Base-by-base conservation (phyloP, 2,329 filamentous ascomycete species). In the Aspergillus vadensis region DNA sequence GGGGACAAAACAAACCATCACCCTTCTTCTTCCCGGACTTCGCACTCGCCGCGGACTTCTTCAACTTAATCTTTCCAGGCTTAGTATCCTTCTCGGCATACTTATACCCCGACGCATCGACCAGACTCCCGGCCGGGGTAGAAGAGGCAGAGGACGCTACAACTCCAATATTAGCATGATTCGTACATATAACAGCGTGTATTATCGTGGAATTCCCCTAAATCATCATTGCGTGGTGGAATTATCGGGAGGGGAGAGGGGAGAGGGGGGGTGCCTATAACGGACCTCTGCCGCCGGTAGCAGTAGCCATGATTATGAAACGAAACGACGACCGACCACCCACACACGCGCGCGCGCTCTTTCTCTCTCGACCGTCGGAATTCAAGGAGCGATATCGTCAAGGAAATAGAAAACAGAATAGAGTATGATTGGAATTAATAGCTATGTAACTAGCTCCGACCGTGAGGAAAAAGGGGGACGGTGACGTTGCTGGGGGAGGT, bases 21-120 rank as follows among this genome's bases (percentile, higher is more conserved):
- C 69, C 67, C 55, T 75, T 75, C 62, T 77, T 76, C 67, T 72
- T 66, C 43, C 61, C 61, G 25, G 62, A 32, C 43, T 65, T 66
- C 19, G 54, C 61, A 10, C 7, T 30, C 27, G 27, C 27, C 27
- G 27, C 27, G 9, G 65, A 65, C 67, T 78, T 80, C 69, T 77
- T 80, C 59, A 81, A 63, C 67, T 79, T 79, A 63, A 80, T 74
- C 68, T 80, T 81, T 47, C 73, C 74, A 15, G 72, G 74, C 62
- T 80, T 80, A 44, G 72, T 73, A 66, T 79, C 77, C 60, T 77
- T 77, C 62, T 79, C 77, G 5, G 75, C 75, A 59, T 77, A 80
- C 64, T 79, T 79, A 67, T 77, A 80, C 55, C 79, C 78, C 6
- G 79, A 79, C 12, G 78, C 77, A 70, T 77, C 74, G 48, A 81